These are phyloP conservation scores for Ogataea angusta DNA, from an alignment of 805 yeast genomes.

Conservation along the genomic window DNA sequence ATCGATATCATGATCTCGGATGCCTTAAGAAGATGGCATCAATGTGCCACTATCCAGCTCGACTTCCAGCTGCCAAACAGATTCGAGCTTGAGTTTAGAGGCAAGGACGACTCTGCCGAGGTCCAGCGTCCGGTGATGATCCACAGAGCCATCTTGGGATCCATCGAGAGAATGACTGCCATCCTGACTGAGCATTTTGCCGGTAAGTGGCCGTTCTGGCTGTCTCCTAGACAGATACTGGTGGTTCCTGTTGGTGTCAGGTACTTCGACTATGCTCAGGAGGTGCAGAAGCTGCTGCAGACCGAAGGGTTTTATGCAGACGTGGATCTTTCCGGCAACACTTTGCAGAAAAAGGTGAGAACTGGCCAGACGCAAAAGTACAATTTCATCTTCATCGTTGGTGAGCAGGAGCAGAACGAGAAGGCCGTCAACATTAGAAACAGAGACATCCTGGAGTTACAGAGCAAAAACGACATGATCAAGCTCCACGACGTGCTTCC, in stretches of 20 bases:
- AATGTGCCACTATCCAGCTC: conserved; percentile 97
- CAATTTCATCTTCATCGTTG: conserved; percentile 95
- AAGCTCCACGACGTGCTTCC: conserved; percentile 66
- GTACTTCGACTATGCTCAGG: conserved; percentile 85
- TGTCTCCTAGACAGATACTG: conserved; percentile 97
- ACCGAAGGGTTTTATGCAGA: conserved; percentile 85
- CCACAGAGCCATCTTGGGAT: conserved; percentile 97
- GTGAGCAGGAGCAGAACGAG: conserved; percentile 84
- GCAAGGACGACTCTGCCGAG: conserved; percentile 57
- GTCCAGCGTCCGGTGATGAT: conserved; percentile 95
- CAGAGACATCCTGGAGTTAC: conserved; percentile 90
- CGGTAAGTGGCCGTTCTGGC: conserved; percentile 99
- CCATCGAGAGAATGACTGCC: conserved; percentile 99
- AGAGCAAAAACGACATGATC: conserved; percentile 86
- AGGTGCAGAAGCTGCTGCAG: conserved; percentile 66
- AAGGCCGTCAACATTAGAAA: conserved; percentile 90
- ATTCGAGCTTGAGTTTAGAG: conserved; percentile 84
- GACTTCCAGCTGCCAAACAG: conserved; percentile 97
- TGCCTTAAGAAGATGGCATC: conserved; percentile 95
- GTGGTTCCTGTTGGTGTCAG: conserved; percentile 97
- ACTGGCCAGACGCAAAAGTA: conserved; percentile 91
- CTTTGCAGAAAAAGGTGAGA: conserved; percentile 97
- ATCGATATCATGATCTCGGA: conserved; percentile 95
- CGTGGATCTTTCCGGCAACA: conserved; percentile 90
- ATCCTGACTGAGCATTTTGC: conserved; percentile 96